phyloP scores from a whole-genome alignment of 768 basidiomycete species.

The Bullera alba region DNA sequence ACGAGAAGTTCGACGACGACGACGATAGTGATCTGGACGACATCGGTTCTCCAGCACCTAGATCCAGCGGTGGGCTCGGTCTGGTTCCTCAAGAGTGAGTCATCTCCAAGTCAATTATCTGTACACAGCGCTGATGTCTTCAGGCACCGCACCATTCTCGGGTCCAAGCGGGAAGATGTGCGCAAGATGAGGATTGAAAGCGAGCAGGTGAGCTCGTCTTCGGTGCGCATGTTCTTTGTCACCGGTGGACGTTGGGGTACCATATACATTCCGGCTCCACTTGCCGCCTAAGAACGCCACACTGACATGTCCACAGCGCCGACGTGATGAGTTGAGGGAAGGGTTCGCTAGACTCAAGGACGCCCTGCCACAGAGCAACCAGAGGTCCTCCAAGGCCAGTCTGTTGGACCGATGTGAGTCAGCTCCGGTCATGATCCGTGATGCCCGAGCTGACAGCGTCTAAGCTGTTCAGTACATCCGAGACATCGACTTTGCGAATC shows the following conservation, averaged over 20 bases:
- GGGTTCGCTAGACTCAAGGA: slow-evolving; percentile 87
- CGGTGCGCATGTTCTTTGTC: slow-evolving; percentile 12
- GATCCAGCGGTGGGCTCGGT: too few relatives aligned
- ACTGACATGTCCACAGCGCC: slow-evolving; percentile 53
- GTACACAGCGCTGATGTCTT: background rate
- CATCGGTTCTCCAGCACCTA: too few relatives aligned
- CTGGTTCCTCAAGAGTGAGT: too few relatives aligned
- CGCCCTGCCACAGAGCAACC: slow-evolving; percentile 78
- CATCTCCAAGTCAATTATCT: background rate
- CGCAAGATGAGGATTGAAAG: slow-evolving; percentile 24
- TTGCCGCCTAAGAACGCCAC: too few relatives aligned
- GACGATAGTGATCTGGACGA: background rate
- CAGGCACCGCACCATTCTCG: background rate
- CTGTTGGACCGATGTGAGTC: slow-evolving; percentile 73
- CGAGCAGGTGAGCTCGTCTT: slow-evolving; percentile 33
- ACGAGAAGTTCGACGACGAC: background rate
- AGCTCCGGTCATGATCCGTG: background rate
- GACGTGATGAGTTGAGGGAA: slow-evolving; percentile 85
- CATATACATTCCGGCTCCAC: too few relatives aligned
- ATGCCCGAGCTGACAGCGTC: slow-evolving; percentile 13
- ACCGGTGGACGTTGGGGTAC: background rate
- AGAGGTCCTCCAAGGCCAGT: slow-evolving; percentile 88
- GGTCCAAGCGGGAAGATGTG: slow-evolving; percentile 7
- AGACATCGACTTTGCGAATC: slow-evolving; percentile 58
- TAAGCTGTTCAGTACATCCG: slow-evolving; percentile 76